phyloP scores from a whole-genome alignment of 768 basidiomycete species.

The Pulveroboletus ravenelii region DNA sequence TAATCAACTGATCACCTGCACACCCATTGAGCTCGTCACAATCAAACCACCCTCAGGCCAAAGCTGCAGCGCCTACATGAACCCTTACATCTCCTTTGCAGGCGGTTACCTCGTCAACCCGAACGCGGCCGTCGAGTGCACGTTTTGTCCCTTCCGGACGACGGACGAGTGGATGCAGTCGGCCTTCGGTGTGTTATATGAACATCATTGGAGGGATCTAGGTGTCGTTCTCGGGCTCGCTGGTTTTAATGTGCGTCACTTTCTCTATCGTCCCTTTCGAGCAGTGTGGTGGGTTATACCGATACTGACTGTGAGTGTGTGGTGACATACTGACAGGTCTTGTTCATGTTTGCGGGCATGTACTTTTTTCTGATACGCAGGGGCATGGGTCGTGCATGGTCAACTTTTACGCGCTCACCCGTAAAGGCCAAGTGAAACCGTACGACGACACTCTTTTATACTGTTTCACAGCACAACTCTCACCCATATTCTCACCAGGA shows the following conservation, averaged over 20 bases:
- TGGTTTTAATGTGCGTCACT: not conserved
- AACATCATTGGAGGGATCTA: slow-evolving; percentile 9
- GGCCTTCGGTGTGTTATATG: slow-evolving; percentile 5
- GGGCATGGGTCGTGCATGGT: not conserved
- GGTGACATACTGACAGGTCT: not conserved
- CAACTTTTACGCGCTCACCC: not conserved
- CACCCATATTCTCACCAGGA: not conserved
- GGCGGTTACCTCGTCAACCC: slow-evolving; percentile 58
- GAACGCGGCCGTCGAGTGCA: slow-evolving; percentile 49
- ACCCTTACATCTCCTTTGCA: slow-evolving; percentile 41
- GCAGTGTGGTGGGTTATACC: not conserved
- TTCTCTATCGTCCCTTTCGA: not conserved
- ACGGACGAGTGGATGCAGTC: slow-evolving; percentile 35
- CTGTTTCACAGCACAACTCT: not conserved
- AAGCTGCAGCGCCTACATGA: slow-evolving; percentile 51
- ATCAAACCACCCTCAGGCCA: slow-evolving; percentile 50
- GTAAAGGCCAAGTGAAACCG: not conserved
- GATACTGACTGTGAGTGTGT: no score
- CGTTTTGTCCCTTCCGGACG: slow-evolving; percentile 49
- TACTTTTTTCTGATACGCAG: not conserved
- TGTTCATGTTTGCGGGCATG: not conserved
- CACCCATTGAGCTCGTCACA: slow-evolving; percentile 46
- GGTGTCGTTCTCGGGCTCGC: slow-evolving; percentile 1
- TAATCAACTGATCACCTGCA: slow-evolving; percentile 43
- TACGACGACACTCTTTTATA: not conserved